phyloP scores from a whole-genome alignment of 2,329 filamentous ascomycete genomes.

The Fonsecaea erecta region DNA sequence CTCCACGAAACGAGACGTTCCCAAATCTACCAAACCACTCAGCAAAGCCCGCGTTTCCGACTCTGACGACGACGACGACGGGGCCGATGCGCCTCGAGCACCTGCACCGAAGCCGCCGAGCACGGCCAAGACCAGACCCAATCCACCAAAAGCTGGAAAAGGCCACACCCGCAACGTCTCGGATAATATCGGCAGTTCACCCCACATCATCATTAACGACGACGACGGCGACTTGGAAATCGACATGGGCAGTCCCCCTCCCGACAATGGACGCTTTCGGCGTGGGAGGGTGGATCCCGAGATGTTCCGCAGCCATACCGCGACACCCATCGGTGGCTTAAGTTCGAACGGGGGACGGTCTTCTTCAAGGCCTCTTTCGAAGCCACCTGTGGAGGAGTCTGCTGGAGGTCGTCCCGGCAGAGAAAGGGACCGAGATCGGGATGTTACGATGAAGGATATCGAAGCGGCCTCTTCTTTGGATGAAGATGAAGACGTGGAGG shows the following conservation, averaged over 20 bases:
- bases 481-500: constrained; percentile 54
- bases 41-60: constrained; percentile 33
- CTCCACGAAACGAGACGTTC: constrained; percentile 20
- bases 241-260: constrained; percentile 54
- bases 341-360: constrained; percentile 14
- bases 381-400: background rate
- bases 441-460: constrained; percentile 43
- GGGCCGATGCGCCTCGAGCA: constrained; percentile 1
- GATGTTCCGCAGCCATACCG: constrained; percentile 34
- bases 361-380: constrained; percentile 3
- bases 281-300: constrained; percentile 29
- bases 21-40: constrained; percentile 18
- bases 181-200: constrained; percentile 31
- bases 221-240: constrained; percentile 51
- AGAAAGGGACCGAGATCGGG: constrained; percentile 26
- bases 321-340: constrained; percentile 25
- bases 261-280: constrained; percentile 39
- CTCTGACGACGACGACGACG: constrained; percentile 30
- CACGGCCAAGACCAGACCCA: background rate
- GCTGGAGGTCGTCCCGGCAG: background rate
- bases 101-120: constrained; percentile 5
- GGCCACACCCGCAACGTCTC: constrained; percentile 28
- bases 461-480: constrained; percentile 43
- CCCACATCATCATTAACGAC: constrained; percentile 52
- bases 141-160: constrained; percentile 5